Percentiles rank a stretch among this genome's conserved stretches.
These are phyloP conservation scores for Sphaerobolus stellatus DNA, from an alignment of 1,284 basidiomycete species.

Conservation along the genomic window DNA sequence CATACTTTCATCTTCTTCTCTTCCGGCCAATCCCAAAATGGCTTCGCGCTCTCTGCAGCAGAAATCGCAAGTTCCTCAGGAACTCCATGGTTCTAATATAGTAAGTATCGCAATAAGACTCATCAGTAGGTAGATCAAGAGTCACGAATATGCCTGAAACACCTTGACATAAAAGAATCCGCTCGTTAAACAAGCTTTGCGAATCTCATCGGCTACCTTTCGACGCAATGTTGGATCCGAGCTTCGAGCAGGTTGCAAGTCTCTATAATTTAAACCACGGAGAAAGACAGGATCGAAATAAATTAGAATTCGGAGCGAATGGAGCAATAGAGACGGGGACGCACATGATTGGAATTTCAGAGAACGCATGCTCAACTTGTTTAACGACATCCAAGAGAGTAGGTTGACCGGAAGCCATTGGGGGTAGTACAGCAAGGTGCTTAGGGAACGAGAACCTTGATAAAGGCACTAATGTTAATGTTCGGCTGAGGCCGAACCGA, in stretches of 20 bases:
- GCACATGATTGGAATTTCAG: conserved; percentile 26
- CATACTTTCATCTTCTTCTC: conserved; percentile 59
- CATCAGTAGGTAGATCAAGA: not conserved
- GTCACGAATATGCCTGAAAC: no score
- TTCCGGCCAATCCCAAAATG: conserved; percentile 65
- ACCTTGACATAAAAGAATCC: conserved; percentile 77
- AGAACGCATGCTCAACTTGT: conserved; percentile 12
- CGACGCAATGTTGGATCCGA: conserved; percentile 40
- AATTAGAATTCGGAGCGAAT: not conserved
- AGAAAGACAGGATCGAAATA: not conserved
- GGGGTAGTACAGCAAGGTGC: no score
- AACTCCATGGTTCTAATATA: conserved; percentile 64
- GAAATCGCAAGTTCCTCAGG: conserved; percentile 45
- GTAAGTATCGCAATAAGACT: conserved; percentile 1
- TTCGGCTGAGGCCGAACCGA: no score
- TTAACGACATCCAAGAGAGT: conserved; percentile 3
- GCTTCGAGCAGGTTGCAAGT: conserved; percentile 49
- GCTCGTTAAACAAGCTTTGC: conserved; percentile 69
- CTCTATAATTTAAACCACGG: conserved; percentile 44
- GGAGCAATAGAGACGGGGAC: not conserved
- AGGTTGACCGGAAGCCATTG: no score
- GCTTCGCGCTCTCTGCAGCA: conserved; percentile 48
- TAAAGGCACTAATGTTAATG: no score
- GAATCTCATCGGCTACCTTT: conserved; percentile 55
- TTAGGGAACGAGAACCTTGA: no score